Evolutionary conservation across 352 stramenopile genomes (phyloP).

Genomic region (Globisporangium barbulae): DNA sequence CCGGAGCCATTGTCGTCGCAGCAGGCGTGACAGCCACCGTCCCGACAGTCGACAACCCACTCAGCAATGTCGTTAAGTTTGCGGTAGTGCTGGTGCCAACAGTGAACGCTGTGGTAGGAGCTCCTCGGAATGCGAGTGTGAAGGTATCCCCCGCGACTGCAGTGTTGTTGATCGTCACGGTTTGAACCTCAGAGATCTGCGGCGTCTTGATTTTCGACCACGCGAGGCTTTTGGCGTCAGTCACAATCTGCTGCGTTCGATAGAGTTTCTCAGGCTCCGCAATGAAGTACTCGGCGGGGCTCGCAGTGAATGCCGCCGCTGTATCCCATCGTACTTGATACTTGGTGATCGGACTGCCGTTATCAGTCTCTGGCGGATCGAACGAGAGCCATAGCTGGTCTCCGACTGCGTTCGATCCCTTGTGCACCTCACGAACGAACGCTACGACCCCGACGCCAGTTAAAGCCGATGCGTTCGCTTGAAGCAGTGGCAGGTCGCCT

Average conservation of each 20-base stretch:
- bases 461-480: conserved; percentile 28
- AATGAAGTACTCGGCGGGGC: conserved; percentile 43
- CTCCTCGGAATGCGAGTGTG: conserved; percentile 51
- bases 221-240: conserved; percentile 41
- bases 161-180: conserved; percentile 33
- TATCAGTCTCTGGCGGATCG: conserved; percentile 55
- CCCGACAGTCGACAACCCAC: conserved; percentile 38
- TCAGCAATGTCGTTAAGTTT: conserved; percentile 32
- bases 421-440: conserved; percentile 44
- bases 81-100: conserved; percentile 33
- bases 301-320: conserved; percentile 42
- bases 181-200: conserved; percentile 38
- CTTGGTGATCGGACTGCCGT: conserved; percentile 60
- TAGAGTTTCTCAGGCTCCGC: conserved; percentile 52
- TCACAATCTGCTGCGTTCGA: conserved; percentile 48
- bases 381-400: conserved; percentile 79
- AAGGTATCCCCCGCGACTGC: conserved; percentile 28
- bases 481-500: conserved; percentile 51
- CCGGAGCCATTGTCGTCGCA: conserved; percentile 17
- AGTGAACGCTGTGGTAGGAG: conserved; percentile 23
- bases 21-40: conserved; percentile 38
- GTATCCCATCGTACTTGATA: conserved; percentile 73
- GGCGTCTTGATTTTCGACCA: conserved; percentile 47
- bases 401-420: conserved; percentile 68
- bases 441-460: conserved; percentile 43